A percentile compares a stretch with the other conserved stretches of the same genome.
Evolutionary conservation across 768 basidiomycete genomes (phyloP).

Genomic region (Naganishia antarctica): DNA sequence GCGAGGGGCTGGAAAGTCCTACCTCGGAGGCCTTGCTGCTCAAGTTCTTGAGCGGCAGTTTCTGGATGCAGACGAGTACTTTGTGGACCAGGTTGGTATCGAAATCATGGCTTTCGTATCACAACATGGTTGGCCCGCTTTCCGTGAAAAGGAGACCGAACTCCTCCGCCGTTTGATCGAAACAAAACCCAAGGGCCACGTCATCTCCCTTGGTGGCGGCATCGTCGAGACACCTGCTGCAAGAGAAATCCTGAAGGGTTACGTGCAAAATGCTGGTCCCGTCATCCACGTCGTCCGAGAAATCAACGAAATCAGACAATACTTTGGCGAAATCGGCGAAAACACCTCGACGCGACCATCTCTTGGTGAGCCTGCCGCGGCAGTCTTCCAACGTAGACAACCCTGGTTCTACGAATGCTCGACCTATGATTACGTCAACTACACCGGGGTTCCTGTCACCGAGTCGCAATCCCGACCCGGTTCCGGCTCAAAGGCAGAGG

Average conservation of each 20-base stretch:
- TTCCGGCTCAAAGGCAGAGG: constrained; percentile 55
- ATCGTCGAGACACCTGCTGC: constrained; percentile 80
- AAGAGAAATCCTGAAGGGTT: constrained; percentile 65
- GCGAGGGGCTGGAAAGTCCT: constrained; percentile 94
- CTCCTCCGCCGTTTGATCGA: constrained; percentile 65
- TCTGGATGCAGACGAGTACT: constrained; percentile 78
- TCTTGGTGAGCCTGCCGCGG: constrained; percentile 78
- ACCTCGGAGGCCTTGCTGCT: constrained; percentile 74
- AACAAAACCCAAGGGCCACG: constrained; percentile 58
- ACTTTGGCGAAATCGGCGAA: constrained; percentile 56
- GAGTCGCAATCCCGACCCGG: constrained; percentile 10
- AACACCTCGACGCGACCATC: constrained; percentile 74
- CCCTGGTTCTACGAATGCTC: constrained; percentile 83
- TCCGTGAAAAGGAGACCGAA: constrained; percentile 72
- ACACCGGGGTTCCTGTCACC: constrained; percentile 50
- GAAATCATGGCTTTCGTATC: constrained; percentile 71
- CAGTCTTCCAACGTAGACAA: constrained; percentile 73
- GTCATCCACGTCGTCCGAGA: constrained; percentile 82
- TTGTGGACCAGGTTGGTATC: constrained; percentile 61
- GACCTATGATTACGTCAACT: constrained; percentile 77
- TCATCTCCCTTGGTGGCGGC: constrained; percentile 89
- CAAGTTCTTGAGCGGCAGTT: constrained; percentile 65
- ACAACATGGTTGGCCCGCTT: constrained; percentile 80
- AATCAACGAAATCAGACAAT: constrained; percentile 71
- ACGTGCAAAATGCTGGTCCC: constrained; percentile 59